Evolutionary conservation across 1,139 yeast genomes (phyloP), one percentile per base, ranked within the genome.

Genomic region (Pichia sp.): DNA sequence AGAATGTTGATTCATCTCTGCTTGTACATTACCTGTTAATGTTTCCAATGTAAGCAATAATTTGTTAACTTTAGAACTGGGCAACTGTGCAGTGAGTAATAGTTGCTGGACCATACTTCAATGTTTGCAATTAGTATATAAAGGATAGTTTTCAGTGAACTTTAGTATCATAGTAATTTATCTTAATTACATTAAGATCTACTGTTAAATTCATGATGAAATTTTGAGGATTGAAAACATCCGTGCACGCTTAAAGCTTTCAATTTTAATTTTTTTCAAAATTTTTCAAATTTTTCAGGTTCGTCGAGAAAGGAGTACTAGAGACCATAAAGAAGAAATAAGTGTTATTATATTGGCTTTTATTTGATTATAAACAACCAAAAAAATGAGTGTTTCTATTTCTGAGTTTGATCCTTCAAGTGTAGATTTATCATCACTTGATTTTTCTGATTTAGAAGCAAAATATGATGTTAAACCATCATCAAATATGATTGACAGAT

Each of bases 401-500:
- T 41, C 50, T 18, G 64, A 59, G 42, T 63, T 65, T 55, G 61
- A 65, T 53, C 62, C 57, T 50, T 48, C 52, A 6, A 54, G 56
- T 33, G 53, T 83, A 60, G 89, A 83, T 62, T 63, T 79, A 53
- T 79, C 75, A 53, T 87, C 85, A 61, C 76, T 91, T 65, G 97
- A 91, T 70, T 89, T 87, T 73, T 74, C 90, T 56, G 99, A 91
- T 69, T 77, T 91, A 65, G 97, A 91, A 69, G 83, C 79, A 57
- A 76, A 87, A 70, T 90, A 78, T 69, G 73, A 81, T 39, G 83
- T 87, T 52, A 76, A 79, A 53, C 63, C 58, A 46, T 70, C 73
- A 45, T 74, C 74, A 44, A 83, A 81, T 57, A 82, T 84, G 42
- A 76, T 88, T 54, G 96, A 89, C 65, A 81, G 80, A 64, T 91